Conservation (phyloP, 768 basidiomycete species). For the Pleurotus tuoliensis region DNA sequence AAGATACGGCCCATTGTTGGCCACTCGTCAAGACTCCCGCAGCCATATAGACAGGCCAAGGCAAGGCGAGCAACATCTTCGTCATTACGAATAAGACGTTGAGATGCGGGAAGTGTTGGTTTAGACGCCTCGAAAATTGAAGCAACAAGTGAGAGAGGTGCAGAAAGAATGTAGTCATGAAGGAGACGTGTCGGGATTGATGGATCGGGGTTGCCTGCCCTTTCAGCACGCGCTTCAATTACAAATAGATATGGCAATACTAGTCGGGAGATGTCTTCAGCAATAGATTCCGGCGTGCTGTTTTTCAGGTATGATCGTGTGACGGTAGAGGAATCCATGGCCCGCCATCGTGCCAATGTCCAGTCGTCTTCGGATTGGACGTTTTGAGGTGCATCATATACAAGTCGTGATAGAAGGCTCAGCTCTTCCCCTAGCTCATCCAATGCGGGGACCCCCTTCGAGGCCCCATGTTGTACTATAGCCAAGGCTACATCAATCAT, state of each 20-base stretch:
- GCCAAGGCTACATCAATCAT: conserved; percentile 77
- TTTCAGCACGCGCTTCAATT: conserved; percentile 83
- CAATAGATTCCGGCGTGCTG: conserved; percentile 63
- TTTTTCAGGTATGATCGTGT: conserved; percentile 73
- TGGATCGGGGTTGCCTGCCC: conserved; percentile 68
- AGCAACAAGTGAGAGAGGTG: conserved; percentile 64
- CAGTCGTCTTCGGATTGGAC: conserved; percentile 54
- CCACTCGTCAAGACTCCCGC: conserved; percentile 68
- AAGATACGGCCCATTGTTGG: conserved; percentile 86
- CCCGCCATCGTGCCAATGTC: conserved; percentile 72
- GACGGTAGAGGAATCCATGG: conserved; percentile 60
- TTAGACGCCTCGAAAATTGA: conserved; percentile 90
- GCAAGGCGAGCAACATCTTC: conserved; percentile 84
- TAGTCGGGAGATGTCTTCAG: conserved; percentile 65
- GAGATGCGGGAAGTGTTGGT: conserved; percentile 68
- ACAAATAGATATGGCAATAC: conserved; percentile 94
- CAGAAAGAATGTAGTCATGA: conserved; percentile 66
- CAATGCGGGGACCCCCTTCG: conserved; percentile 70
- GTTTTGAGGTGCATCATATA: conserved; percentile 71
- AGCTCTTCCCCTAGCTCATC: conserved; percentile 92
- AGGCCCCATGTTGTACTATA: conserved; percentile 81
- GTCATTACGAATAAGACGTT: conserved; percentile 77
- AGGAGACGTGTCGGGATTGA: conserved; percentile 60
- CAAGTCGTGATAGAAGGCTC: conserved; percentile 77
- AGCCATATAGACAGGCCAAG: conserved; percentile 86